phyloP scores from a whole-genome alignment of 179 eudicot genomes.

The Amaranthus tricolor region DNA sequence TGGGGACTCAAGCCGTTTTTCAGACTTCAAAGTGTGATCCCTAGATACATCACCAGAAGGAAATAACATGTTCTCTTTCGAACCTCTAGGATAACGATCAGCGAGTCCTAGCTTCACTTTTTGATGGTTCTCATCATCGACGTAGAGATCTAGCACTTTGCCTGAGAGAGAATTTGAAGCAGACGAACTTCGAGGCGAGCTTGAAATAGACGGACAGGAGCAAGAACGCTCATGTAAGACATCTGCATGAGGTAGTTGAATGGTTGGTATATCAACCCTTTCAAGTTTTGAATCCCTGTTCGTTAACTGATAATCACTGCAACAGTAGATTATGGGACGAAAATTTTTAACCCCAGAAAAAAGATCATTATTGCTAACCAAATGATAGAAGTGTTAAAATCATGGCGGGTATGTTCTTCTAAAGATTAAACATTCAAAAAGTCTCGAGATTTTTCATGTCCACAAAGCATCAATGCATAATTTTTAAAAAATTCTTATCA shows the following conservation, averaged over 20 bases:
- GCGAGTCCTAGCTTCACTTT: conserved; percentile 14
- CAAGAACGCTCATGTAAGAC: conserved; percentile 22
- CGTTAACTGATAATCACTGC: too few species aligned
- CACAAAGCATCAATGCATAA: too few species aligned
- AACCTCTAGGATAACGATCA: conserved; percentile 9
- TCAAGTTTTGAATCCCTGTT: too few species aligned
- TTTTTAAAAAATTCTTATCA: neutral
- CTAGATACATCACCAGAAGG: conserved; percentile 19
- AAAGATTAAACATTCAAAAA: too few species aligned
- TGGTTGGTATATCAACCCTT: neutral
- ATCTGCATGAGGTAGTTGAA: conserved; percentile 18
- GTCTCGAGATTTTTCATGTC: too few species aligned
- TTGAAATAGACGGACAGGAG: conserved; percentile 22
- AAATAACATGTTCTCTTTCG: conserved; percentile 20
- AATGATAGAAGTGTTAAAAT: too few species aligned
- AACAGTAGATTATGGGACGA: too few species aligned
- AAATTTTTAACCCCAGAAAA: too few species aligned
- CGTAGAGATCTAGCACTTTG: conserved; percentile 27
- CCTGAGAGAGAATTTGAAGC: conserved; percentile 29
- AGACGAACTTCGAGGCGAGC: conserved; percentile 33
- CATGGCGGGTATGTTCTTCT: too few species aligned
- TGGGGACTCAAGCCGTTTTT: conserved; percentile 30
- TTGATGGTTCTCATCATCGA: conserved; percentile 33
- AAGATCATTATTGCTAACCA: too few species aligned
- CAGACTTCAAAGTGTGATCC: conserved; percentile 15